Base-by-base conservation (phyloP, 164 flowering plant genomes). In the Stephania japonica region DNA sequence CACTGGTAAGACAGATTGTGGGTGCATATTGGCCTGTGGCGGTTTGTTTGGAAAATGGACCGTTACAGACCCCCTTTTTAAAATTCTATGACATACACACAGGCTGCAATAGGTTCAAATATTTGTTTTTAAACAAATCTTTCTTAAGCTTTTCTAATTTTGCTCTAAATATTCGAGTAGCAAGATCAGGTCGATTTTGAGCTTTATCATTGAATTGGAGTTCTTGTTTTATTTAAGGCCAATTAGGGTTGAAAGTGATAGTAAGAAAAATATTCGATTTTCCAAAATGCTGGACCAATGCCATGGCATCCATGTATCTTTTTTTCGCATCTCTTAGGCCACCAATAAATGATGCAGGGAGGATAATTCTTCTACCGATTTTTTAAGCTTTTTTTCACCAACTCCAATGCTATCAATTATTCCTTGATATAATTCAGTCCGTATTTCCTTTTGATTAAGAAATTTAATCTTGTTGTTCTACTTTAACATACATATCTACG, bases 201-300 rank as follows among this genome's bases (percentile, higher is more conserved):
- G 50, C 47, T 5, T 11, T 5, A 47, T n/a, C n/a, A 0, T 65
- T 69, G 1, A 18, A 7, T 11, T 6, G 38, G 6, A 74, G 38
- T 26, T 79, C 70, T 11, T 44, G 21, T 24, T 25, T 44, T 16
- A 77, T 77, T 38, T 77, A 75, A 32, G 59, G 62, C 80, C 78
- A 80, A 0, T 47, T 6, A 3, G 76, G 75, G 59, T 72, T 70
- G n/a, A 69, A 75, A 25, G 72, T 70, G 47, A 75, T 75, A 7
- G n/a, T n/a, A 4, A 70, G 11, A 7, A 69, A 74, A 13, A 75
- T 1, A 27, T 75, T 47, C 16, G 73, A 73, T 42, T 59, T 74
- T 4, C 71, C 76, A n/a, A 68, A 49, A 74, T n/a, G 50, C 23
- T 74, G 41, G 6, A 75, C 69, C 3, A 75, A 25, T 24, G 62